These are phyloP conservation scores for Heliosperma pusillum DNA, from an alignment of 148 eudicot genomes.

Conservation along the genomic window DNA sequence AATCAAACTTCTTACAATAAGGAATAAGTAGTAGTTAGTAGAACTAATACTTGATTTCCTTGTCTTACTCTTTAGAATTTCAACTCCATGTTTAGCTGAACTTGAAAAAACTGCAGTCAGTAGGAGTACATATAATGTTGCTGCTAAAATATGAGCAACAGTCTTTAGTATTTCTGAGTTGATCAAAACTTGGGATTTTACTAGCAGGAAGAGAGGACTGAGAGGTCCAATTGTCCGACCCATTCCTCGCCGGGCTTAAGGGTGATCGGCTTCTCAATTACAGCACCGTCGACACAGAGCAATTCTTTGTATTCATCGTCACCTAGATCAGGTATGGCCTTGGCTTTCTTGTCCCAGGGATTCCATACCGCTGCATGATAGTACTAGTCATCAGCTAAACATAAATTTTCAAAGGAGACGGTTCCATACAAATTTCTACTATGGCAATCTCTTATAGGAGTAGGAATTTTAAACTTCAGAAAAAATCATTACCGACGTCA, in stretches of 20 bases:
- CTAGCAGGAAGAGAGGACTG: conserved; percentile 47
- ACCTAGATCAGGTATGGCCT: conserved; percentile 55
- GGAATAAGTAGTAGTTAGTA: not conserved
- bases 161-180: conserved; percentile 1
- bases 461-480: not conserved
- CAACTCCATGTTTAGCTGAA: not conserved
- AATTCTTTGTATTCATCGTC: conserved; percentile 78
- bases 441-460: no score
- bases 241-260: conserved; percentile 77
- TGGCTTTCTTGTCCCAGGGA: conserved; percentile 87
- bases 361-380: conserved; percentile 71
- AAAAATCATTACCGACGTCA: conserved; percentile 54
- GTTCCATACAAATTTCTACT: not conserved
- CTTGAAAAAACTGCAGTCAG: conserved; percentile 8
- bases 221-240: conserved; percentile 69
- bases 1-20: conserved; percentile 3
- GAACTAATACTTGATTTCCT: not conserved
- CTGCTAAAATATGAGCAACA: conserved; percentile 38
- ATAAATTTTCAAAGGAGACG: not conserved
- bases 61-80: not conserved
- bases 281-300: conserved; percentile 83
- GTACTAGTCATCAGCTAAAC: not conserved
- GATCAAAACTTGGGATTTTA: not conserved
- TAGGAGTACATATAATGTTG: conserved; percentile 25
- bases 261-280: conserved; percentile 63